A percentile compares a stretch with the other conserved stretches of the same genome.
These are phyloP conservation scores for Penicillium polonicum DNA, from an alignment of 2,329 filamentous ascomycete species.

Conservation along the genomic window DNA sequence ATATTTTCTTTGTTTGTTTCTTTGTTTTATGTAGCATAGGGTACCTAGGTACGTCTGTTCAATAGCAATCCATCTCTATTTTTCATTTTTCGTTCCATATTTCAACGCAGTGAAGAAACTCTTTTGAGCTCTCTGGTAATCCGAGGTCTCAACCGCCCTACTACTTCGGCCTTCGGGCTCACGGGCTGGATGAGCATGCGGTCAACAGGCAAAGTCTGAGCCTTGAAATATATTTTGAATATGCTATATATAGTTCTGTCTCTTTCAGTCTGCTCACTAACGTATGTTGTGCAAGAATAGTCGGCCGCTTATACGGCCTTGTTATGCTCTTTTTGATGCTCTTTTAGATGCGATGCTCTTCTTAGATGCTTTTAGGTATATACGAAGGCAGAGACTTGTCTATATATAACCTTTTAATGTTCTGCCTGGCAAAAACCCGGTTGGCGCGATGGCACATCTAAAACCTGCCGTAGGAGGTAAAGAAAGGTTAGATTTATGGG, in stretches of 20 bases:
- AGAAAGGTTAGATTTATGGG: no score
- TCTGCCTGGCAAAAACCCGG: no score
- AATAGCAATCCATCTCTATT: constrained; percentile 2
- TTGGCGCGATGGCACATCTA: no score
- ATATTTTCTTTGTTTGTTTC: constrained; percentile 8
- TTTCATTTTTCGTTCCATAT: not conserved
- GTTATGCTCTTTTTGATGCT: no score
- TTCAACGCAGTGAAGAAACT: constrained; percentile 37
- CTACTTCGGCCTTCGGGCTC: constrained; percentile 16
- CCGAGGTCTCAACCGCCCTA: constrained; percentile 45
- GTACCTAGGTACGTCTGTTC: constrained; percentile 27
- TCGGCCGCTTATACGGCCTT: no score
- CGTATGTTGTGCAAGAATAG: no score
- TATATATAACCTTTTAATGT: no score
- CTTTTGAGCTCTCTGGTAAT: constrained; percentile 46
- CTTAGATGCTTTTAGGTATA: no score
- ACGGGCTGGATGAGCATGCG: constrained; percentile 45
- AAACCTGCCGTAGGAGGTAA: no score
- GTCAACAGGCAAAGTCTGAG: constrained; percentile 48
- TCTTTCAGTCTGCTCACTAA: not conserved
- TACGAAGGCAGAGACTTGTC: no score
- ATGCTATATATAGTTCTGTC: not conserved
- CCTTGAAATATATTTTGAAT: constrained; percentile 6
- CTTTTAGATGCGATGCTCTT: no score
- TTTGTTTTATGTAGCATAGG: constrained; percentile 8